These are phyloP conservation scores for Cladosporium velox DNA, from an alignment of 2,329 filamentous ascomycete species.

Conservation along the genomic window DNA sequence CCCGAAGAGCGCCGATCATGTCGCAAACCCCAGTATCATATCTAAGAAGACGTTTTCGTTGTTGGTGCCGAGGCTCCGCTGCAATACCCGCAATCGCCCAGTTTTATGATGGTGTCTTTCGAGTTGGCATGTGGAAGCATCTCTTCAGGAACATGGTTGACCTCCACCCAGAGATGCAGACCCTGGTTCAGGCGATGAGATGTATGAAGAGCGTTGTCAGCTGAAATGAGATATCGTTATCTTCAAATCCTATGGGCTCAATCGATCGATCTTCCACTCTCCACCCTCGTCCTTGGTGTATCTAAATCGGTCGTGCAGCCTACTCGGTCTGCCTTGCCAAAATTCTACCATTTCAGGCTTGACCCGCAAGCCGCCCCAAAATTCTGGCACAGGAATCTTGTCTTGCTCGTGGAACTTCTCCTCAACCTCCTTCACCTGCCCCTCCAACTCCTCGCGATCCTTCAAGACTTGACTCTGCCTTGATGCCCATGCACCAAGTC, in stretches of 20 bases:
- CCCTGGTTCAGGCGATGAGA: background rate
- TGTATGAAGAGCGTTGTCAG: background rate
- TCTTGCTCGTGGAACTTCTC: constrained; percentile 72
- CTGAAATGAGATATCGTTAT: background rate
- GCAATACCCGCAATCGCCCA: too few relatives aligned
- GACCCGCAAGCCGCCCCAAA: constrained; percentile 90
- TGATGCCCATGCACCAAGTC: constrained; percentile 92
- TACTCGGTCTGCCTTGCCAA: constrained; percentile 87
- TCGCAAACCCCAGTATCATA: too few relatives aligned
- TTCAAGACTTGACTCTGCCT: constrained; percentile 76
- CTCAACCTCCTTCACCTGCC: constrained; percentile 75
- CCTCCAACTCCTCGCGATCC: constrained; percentile 72
- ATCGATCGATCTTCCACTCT: constrained; percentile 60
- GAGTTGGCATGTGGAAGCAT: too few relatives aligned
- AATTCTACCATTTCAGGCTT: constrained; percentile 89
- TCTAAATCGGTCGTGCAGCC: constrained; percentile 90
- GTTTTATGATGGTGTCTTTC: too few relatives aligned
- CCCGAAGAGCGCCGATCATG: too few relatives aligned
- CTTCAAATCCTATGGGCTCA: constrained; percentile 63
- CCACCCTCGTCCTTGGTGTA: constrained; percentile 64
- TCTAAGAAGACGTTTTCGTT: too few relatives aligned
- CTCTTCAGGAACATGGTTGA: too few relatives aligned
- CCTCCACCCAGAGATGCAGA: too few relatives aligned
- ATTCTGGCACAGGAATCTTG: constrained; percentile 84
- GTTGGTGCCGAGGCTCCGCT: too few relatives aligned